Evolutionary conservation across 139 green algal genomes (phyloP), one percentile per base, ranked within the genome.

Genomic region (Gonium pectorale): DNA sequence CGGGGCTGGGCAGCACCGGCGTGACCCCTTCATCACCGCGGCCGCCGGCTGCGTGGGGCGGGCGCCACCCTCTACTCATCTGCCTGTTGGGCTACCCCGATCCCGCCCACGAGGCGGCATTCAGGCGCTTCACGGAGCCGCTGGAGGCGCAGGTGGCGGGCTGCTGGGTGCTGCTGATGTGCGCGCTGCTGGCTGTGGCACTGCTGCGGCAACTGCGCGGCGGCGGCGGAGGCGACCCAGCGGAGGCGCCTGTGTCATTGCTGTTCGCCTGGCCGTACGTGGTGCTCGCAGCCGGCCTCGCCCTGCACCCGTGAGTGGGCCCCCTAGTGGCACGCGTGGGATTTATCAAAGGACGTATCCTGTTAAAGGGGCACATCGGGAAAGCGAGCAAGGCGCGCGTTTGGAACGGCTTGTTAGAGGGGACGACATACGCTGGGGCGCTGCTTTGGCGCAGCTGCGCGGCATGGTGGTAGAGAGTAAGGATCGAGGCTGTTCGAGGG

Each of bases 261-360:
- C 27, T 81, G 9, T 81, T 69, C 56, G 73, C 54, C 33, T 54
- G 35, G 73, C 54, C 73, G 26, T 81, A 81, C 52, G 27, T 54
- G 5, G 8, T 37, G 26, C 24, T 81, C 54, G 27, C 27, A 3
- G 35, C 19, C 13, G 17, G 37, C 54, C 54, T 81, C 2, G 13
- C n/a, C 26, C 40, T 66, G 46, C n/a, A 8, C 17, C 72, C 72
- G 72, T 80, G 49, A 80, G 72, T 80, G 35, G 68, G 2, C 38
- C 35, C 38, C 26, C 63, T 51, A 2, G n/a, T n/a, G n/a, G n/a
- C n/a, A n/a, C n/a, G n/a, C n/a, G n/a, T n/a, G n/a, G n/a, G n/a
- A n/a, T n/a, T n/a, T n/a, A n/a, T n/a, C n/a, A n/a, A n/a, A n/a
- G n/a, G n/a, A n/a, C n/a, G n/a, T n/a, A n/a, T n/a, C n/a, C n/a